Evolutionary conservation across 106 monocot species (phyloP).

Genomic region (Acorus calamus): DNA sequence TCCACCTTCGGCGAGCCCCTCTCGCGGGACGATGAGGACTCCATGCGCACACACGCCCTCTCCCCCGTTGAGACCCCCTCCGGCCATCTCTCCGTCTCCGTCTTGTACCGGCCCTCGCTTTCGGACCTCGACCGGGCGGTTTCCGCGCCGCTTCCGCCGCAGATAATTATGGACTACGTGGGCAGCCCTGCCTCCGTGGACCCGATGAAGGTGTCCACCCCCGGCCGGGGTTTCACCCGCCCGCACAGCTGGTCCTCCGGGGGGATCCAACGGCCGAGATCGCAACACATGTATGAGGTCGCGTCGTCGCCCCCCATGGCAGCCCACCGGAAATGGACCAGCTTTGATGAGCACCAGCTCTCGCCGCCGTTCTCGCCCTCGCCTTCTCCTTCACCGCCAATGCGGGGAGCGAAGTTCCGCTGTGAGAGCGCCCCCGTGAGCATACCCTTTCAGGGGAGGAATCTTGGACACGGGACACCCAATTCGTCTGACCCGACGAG

Average conservation of each 20-base stretch:
- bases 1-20: conserved; percentile 73
- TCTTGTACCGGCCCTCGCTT: conserved; percentile 48
- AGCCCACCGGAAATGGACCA: conserved; percentile 22
- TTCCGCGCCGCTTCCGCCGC: conserved; percentile 46
- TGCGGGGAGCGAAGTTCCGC: conserved; percentile 29
- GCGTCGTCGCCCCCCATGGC: too few relatives aligned
- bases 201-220: conserved; percentile 54
- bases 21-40: conserved; percentile 48
- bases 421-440: conserved; percentile 62
- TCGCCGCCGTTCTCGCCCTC: conserved; percentile 68
- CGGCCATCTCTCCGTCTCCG: conserved; percentile 53
- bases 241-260: conserved; percentile 69
- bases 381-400: conserved; percentile 74
- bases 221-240: conserved; percentile 12
- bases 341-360: conserved; percentile 34
- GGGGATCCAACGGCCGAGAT: neutral
- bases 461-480: conserved; percentile 18
- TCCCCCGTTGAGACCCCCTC: conserved; percentile 65
- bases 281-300: too few relatives aligned
- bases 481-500: conserved; percentile 54
- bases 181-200: conserved; percentile 76
- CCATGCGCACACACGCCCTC: conserved; percentile 32
- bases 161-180: conserved; percentile 82
- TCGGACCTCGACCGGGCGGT: conserved; percentile 55
- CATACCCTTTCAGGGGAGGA: conserved; percentile 53